A percentile compares a stretch with the other conserved stretches of the same genome.
These are phyloP conservation scores for Phtheirospermum japonicum DNA, from an alignment of 257 asterid genomes.

Conservation along the genomic window DNA sequence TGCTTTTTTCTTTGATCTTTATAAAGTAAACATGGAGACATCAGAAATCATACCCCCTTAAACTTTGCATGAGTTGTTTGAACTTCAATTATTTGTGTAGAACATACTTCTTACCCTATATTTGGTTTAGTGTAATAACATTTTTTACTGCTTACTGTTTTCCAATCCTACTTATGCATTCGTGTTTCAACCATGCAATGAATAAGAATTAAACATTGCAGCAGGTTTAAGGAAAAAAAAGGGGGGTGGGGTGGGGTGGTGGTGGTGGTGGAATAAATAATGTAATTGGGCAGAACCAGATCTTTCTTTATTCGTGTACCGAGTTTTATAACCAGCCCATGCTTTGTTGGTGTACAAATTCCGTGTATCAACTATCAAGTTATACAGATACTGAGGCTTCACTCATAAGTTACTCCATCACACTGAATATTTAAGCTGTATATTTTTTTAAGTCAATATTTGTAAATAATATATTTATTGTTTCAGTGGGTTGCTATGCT, in stretches of 20 bases:
- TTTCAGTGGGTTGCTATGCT: constrained; percentile 16
- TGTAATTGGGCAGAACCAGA: background rate
- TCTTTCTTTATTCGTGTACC: constrained; percentile 2
- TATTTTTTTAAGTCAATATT: constrained; percentile 13
- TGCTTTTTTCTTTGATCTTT: constrained; percentile 13
- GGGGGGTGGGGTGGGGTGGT: too few species aligned
- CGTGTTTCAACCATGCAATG: background rate
- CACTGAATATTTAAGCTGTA: background rate
- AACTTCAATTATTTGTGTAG: constrained; percentile 2
- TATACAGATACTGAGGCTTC: constrained; percentile 15
- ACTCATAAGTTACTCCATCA: background rate
- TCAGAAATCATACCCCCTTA: background rate
- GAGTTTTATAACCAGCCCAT: background rate
- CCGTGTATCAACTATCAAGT: background rate
- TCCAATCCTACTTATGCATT: background rate
- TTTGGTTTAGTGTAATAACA: too few species aligned
- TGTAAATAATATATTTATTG: constrained; percentile 4
- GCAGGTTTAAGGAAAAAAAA: background rate
- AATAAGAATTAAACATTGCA: constrained; percentile 2
- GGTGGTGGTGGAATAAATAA: too few species aligned
- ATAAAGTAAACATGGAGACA: background rate
- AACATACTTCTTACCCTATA: background rate
- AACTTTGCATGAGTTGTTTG: constrained; percentile 8
- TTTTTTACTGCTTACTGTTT: background rate
- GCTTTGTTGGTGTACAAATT: background rate